phyloP scores from a whole-genome alignment of 768 basidiomycete genomes.

The Paxillus involutus region DNA sequence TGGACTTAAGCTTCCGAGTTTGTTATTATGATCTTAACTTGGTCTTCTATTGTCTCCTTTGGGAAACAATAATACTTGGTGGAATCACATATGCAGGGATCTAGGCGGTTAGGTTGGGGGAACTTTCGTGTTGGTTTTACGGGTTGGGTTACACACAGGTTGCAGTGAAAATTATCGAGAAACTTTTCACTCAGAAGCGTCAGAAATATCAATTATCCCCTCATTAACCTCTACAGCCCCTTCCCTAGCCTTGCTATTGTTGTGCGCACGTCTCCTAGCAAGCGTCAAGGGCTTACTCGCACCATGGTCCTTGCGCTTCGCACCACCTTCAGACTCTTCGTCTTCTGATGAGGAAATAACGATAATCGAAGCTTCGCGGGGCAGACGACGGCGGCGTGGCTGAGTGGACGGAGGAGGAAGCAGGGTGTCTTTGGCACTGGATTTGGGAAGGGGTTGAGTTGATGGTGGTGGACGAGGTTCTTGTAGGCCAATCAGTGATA shows the following conservation, averaged over 20 bases:
- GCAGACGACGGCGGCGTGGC: slow-evolving; percentile 10
- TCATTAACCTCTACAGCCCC: slow-evolving; percentile 35
- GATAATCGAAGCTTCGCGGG: slow-evolving; percentile 24
- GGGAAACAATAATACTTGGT: too few relatives aligned
- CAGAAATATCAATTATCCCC: slow-evolving; percentile 52
- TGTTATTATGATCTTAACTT: too few relatives aligned
- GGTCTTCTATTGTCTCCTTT: too few relatives aligned
- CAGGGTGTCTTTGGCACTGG: background rate
- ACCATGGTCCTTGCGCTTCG: background rate
- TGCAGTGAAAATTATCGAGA: background rate
- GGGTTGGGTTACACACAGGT: too few relatives aligned
- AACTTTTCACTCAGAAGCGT: slow-evolving; percentile 7
- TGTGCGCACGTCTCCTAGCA: slow-evolving; percentile 8
- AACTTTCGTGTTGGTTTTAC: too few relatives aligned
- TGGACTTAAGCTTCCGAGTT: too few relatives aligned
- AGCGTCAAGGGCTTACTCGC: background rate
- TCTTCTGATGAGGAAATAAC: slow-evolving; percentile 22
- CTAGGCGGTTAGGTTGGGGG: too few relatives aligned
- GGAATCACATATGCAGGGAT: too few relatives aligned
- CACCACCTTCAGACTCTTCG: slow-evolving; percentile 3
- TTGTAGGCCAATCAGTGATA: slow-evolving; percentile 12
- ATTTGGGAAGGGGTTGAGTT: background rate
- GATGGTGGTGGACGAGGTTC: slow-evolving; percentile 11
- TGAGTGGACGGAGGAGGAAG: slow-evolving; percentile 11
- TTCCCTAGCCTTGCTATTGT: background rate